These are phyloP conservation scores for Exophiala sideris DNA, from an alignment of 2,329 filamentous ascomycete genomes.

Conservation along the genomic window DNA sequence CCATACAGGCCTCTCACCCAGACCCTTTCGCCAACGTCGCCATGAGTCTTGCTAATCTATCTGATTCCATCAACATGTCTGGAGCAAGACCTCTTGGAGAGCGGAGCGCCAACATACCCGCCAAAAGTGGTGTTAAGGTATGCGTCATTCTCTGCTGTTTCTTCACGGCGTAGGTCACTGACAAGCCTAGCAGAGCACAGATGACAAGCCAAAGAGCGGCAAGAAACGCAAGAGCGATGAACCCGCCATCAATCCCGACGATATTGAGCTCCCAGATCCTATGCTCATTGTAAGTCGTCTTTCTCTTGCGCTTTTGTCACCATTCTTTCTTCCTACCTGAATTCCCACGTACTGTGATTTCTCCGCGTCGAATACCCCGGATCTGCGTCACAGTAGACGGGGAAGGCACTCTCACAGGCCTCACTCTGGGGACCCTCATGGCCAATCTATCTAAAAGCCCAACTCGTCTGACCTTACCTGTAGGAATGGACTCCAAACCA, in stretches of 20 bases:
- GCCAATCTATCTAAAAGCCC: no score
- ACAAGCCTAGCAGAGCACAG: background rate
- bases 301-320: background rate
- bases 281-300: background rate
- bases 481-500: slow-evolving; percentile 28
- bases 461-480: no score
- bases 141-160: background rate
- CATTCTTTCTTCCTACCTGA: background rate
- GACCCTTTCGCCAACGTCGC: background rate
- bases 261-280: background rate
- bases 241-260: slow-evolving; percentile 1
- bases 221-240: slow-evolving; percentile 13
- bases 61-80: background rate
- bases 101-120: slow-evolving; percentile 1
- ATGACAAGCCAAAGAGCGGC: background rate
- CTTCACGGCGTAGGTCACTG: background rate
- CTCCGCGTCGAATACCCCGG: no score
- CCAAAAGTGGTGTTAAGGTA: background rate
- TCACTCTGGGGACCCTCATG: no score
- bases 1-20: background rate
- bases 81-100: background rate
- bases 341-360: background rate
- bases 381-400: background rate
- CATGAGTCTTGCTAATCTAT: background rate
- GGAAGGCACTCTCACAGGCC: background rate